A percentile compares a stretch with the other conserved stretches of the same genome.
These are phyloP conservation scores for Talaromyces nanjingensis DNA, from an alignment of 495 filamentous ascomycete genomes.

Conservation along the genomic window DNA sequence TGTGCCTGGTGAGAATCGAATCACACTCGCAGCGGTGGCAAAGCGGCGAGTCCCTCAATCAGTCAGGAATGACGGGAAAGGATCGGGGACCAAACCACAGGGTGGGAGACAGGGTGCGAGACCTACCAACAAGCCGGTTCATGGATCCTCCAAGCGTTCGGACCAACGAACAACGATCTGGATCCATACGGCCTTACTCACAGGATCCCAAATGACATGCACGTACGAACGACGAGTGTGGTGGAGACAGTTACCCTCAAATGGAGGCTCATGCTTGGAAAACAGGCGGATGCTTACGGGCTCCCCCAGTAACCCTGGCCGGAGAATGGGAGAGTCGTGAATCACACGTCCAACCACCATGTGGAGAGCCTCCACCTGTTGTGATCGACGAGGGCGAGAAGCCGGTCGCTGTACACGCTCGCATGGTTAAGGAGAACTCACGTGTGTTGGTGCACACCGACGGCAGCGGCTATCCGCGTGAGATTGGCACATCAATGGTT, in stretches of 20 bases:
- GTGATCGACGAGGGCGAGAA: constrained; percentile 11
- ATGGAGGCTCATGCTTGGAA: constrained; percentile 9
- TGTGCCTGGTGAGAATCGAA: no score
- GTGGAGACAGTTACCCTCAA: background rate
- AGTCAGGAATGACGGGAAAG: no score
- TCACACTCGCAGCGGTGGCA: no score
- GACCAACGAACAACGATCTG: no score
- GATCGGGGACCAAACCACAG: no score
- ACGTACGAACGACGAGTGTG: no score
- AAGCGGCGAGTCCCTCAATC: no score
- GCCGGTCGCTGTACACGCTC: background rate
- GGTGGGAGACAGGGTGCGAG: no score
- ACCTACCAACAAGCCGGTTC: no score
- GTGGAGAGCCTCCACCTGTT: constrained; percentile 11
- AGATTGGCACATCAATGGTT: constrained; percentile 1
- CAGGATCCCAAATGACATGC: no score
- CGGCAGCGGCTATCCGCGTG: constrained; percentile 9
- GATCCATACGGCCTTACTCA: no score
- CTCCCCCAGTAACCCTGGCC: constrained; percentile 7
- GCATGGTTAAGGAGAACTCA: background rate
- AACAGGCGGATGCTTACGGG: constrained; percentile 9
- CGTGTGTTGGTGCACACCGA: constrained; percentile 11
- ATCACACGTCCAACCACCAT: constrained; percentile 14
- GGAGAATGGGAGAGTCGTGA: constrained; percentile 12
- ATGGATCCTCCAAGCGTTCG: no score